A percentile compares a stretch with the other conserved stretches of the same genome.
Evolutionary conservation across 2,329 filamentous ascomycete species (phyloP).

Genomic region (Cladosporium sp.): DNA sequence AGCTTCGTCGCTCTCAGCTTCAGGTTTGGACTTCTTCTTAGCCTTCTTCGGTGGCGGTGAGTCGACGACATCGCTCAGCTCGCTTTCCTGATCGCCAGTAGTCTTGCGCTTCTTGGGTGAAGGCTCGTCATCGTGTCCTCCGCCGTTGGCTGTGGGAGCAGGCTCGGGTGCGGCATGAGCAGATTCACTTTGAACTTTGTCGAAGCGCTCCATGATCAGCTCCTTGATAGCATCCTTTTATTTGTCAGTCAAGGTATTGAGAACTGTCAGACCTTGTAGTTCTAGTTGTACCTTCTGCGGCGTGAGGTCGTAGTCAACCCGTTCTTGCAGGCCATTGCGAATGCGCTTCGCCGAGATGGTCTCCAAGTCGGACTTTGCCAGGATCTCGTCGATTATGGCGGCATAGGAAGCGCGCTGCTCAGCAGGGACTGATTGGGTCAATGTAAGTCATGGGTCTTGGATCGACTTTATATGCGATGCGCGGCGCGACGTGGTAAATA

Average conservation of each 20-base stretch:
- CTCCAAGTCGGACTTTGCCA: constrained; percentile 57
- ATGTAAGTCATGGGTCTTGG: neutral
- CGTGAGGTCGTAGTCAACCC: constrained; percentile 57
- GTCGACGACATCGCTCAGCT: constrained; percentile 37
- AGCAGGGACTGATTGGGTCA: constrained; percentile 21
- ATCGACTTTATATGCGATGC: neutral
- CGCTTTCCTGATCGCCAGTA: constrained; percentile 28
- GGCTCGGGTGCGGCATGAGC: constrained; percentile 29
- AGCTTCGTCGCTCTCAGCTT: constrained; percentile 73
- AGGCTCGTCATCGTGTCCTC: constrained; percentile 25
- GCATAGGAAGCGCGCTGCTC: constrained; percentile 38
- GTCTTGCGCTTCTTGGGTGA: constrained; percentile 40
- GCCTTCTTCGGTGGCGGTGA: constrained; percentile 45
- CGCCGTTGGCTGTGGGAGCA: constrained; percentile 35
- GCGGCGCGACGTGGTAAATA: neutral
- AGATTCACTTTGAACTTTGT: constrained; percentile 38
- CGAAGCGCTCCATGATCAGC: constrained; percentile 48
- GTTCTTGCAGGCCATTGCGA: constrained; percentile 58
- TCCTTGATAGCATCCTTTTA: constrained; percentile 40
- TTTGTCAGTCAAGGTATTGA: constrained; percentile 16
- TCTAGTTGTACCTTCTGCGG: constrained; percentile 55
- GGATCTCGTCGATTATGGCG: constrained; percentile 59
- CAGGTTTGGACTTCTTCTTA: constrained; percentile 61
- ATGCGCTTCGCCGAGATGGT: constrained; percentile 64
- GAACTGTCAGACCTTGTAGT: no score